These are phyloP conservation scores for Dryadomyces quercivorus DNA, from an alignment of 2,329 filamentous ascomycete genomes.

Conservation along the genomic window DNA sequence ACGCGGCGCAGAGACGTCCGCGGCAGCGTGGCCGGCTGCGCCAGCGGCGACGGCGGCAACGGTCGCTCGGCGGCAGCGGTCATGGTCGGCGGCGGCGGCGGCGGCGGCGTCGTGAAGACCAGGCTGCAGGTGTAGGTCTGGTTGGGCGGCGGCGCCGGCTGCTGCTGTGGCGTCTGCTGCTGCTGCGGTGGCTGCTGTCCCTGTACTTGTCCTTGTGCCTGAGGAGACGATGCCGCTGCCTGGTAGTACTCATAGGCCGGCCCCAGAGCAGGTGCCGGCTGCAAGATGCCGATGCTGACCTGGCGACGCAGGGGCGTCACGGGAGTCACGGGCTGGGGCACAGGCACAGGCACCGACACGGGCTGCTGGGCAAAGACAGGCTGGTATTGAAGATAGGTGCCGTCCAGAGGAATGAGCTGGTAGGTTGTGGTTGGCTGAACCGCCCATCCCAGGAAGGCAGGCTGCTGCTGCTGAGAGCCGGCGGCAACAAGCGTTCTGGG, in stretches of 20 bases:
- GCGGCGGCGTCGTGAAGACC: neutral
- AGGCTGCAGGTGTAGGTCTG: neutral
- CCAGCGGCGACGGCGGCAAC: neutral
- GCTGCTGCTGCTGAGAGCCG: neutral
- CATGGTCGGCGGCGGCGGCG: neutral
- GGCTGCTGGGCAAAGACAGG: slow-evolving; percentile 3
- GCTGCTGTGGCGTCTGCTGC: no score
- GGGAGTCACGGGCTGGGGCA: neutral
- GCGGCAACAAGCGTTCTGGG: neutral
- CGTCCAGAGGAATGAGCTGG: slow-evolving; percentile 5
- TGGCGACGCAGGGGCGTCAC: slow-evolving; percentile 1
- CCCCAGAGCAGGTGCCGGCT: neutral
- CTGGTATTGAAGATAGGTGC: neutral
- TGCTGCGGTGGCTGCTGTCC: no score
- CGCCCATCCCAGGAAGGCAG: slow-evolving; percentile 2
- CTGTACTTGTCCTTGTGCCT: neutral
- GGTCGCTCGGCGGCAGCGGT: neutral
- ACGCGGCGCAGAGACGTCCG: neutral
- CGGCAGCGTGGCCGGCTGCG: no score
- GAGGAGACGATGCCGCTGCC: neutral
- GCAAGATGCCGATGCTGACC: neutral
- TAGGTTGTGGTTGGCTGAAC: slow-evolving; percentile 1
- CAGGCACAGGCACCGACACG: neutral
- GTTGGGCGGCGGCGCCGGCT: neutral
- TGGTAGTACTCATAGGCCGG: neutral